Conservation (phyloP, 2,329 filamentous ascomycete genomes). For the Cercospora zeina region DNA sequence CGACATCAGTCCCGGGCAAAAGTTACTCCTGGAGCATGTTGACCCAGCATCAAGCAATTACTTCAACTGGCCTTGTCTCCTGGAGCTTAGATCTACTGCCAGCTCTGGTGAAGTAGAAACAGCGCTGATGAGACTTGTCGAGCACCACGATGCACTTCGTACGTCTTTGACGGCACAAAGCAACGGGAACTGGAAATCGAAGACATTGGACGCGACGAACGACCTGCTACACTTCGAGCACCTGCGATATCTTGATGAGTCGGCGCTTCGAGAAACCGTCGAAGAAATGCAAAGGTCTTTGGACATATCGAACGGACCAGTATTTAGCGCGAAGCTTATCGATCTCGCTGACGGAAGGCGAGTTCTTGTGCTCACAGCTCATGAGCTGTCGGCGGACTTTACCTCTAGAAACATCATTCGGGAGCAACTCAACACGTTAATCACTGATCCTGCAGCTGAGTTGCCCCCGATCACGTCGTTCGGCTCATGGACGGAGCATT, state of each 20-base stretch:
- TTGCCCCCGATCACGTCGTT: neutral
- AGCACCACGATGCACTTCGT: neutral
- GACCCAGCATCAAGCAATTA: neutral
- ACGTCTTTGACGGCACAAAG: neutral
- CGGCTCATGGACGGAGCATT: neutral
- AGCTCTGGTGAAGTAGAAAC: neutral
- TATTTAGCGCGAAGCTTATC: neutral
- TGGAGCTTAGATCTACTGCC: neutral
- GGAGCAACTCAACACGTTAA: neutral
- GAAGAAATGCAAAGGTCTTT: neutral
- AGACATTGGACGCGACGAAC: neutral
- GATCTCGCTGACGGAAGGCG: neutral
- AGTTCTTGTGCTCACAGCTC: neutral
- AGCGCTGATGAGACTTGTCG: neutral
- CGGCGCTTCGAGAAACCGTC: neutral
- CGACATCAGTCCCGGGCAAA: neutral
- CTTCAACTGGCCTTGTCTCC: neutral
- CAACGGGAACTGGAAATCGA: neutral
- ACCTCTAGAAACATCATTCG: neutral
- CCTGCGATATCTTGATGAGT: neutral
- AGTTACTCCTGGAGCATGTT: neutral
- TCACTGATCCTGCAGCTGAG: neutral
- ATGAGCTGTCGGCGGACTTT: neutral
- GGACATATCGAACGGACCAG: neutral
- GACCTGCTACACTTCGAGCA: neutral